These are phyloP conservation scores for Claviceps sp. DNA, from an alignment of 2,329 filamentous ascomycete species.

Conservation along the genomic window DNA sequence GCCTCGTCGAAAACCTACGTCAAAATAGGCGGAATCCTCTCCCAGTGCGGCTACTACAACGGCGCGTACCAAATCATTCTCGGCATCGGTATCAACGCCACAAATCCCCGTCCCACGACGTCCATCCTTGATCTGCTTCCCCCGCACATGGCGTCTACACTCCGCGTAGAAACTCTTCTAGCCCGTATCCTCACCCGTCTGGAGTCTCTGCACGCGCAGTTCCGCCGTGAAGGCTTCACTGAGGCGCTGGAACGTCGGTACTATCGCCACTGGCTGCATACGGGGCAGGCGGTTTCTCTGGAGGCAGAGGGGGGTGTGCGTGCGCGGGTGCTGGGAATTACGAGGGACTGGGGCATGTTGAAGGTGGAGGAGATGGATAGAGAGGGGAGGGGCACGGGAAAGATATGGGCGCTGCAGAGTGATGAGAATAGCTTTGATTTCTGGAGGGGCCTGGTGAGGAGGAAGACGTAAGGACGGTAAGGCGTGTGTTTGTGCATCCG, in stretches of 20 bases:
- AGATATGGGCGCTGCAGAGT: conserved; percentile 73
- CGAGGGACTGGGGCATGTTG: conserved; percentile 79
- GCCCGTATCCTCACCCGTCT: conserved; percentile 68
- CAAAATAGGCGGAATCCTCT: conserved; percentile 87
- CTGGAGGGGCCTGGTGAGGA: conserved; percentile 73
- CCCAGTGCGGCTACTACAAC: conserved; percentile 71
- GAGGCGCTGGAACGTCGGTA: conserved; percentile 60
- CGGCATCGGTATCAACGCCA: conserved; percentile 76
- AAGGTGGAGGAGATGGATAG: conserved; percentile 69
- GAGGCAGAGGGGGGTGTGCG: conserved; percentile 65
- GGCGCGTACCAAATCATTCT: conserved; percentile 74
- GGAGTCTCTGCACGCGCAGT: conserved; percentile 63
- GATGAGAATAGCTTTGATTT: conserved; percentile 99
- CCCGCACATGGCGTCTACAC: conserved; percentile 29
- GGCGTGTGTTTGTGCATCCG: neutral
- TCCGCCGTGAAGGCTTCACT: conserved; percentile 64
- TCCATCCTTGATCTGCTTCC: conserved; percentile 65
- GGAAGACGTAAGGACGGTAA: conserved; percentile 45
- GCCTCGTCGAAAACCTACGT: conserved; percentile 44
- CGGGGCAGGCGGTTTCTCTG: conserved; percentile 55
- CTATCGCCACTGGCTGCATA: conserved; percentile 78
- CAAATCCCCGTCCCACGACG: conserved; percentile 74
- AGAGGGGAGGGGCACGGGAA: conserved; percentile 62
- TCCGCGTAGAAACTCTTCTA: conserved; percentile 67
- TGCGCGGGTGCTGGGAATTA: conserved; percentile 76